A percentile compares a stretch with the other conserved stretches of the same genome.
Conservation (phyloP, 805 yeast species). For the Sungouiella thailandica region DNA sequence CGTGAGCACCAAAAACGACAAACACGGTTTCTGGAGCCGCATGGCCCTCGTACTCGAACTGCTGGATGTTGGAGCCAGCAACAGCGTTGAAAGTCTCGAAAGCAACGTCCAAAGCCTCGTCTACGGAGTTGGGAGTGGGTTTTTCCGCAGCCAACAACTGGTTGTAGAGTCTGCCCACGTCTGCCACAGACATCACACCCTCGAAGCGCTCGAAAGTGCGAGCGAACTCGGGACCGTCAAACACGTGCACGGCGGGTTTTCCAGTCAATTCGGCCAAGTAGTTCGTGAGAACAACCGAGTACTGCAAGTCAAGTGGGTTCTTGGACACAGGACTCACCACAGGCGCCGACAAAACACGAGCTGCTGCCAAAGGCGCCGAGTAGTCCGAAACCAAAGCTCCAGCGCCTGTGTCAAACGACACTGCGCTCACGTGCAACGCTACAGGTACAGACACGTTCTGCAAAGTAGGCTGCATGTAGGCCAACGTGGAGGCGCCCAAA, state of each 20-base stretch:
- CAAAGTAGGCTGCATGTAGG: conserved; percentile 62
- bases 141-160: conserved; percentile 26
- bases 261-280: conserved; percentile 48
- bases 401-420: conserved; percentile 56
- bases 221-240: conserved; percentile 71
- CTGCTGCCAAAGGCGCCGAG: conserved; percentile 53
- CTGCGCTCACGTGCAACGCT: conserved; percentile 69
- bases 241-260: conserved; percentile 63
- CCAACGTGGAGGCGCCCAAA: conserved; percentile 63
- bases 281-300: conserved; percentile 57
- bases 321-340: conserved; percentile 61
- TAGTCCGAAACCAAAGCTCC: conserved; percentile 60
- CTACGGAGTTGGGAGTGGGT: conserved; percentile 19
- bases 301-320: conserved; percentile 56
- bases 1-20: conserved; percentile 74
- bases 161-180: conserved; percentile 35
- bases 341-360: conserved; percentile 59
- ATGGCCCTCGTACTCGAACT: conserved; percentile 70
- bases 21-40: conserved; percentile 64
- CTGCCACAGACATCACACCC: conserved; percentile 40
- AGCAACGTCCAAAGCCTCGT: conserved; percentile 41
- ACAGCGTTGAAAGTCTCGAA: conserved; percentile 47
- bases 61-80: conserved; percentile 50
- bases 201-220: conserved; percentile 45
- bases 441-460: conserved; percentile 44